Conservation (phyloP, 2,329 filamentous ascomycete species). For the Hymenoscyphus linearis region DNA sequence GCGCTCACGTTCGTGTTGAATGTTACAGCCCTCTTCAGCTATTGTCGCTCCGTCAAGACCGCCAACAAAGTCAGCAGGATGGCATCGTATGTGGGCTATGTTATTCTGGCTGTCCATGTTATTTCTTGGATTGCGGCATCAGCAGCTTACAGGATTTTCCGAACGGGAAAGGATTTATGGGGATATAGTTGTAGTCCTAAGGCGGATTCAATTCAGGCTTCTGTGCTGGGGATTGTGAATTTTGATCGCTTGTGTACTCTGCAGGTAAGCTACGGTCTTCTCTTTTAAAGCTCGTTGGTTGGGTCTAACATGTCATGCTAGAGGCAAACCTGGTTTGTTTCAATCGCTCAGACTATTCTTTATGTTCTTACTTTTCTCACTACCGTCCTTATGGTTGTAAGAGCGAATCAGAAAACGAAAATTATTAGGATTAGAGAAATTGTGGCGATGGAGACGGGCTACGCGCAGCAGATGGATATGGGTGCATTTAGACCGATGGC, state of each 20-base stretch:
- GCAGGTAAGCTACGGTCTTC: slow-evolving; percentile 14
- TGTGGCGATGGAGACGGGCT: slow-evolving; percentile 11
- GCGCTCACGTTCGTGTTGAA: slow-evolving; percentile 19
- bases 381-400: slow-evolving; percentile 10
- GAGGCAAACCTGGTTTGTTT: slow-evolving; percentile 17
- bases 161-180: slow-evolving; percentile 16
- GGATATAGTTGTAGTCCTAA: slow-evolving; percentile 16
- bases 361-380: slow-evolving; percentile 19
- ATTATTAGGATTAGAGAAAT: slow-evolving; percentile 14
- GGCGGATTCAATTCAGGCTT: slow-evolving; percentile 15
- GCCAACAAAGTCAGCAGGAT: slow-evolving; percentile 15
- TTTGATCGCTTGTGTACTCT: slow-evolving; percentile 21
- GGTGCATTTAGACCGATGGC: background rate
- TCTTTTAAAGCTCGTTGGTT: background rate
- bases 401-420: slow-evolving; percentile 17
- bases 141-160: slow-evolving; percentile 11
- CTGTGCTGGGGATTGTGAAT: slow-evolving; percentile 17
- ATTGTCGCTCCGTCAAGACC: slow-evolving; percentile 14
- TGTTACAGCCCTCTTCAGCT: slow-evolving; percentile 12
- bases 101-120: slow-evolving; percentile 12
- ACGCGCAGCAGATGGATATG: slow-evolving; percentile 8
- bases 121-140: slow-evolving; percentile 15
- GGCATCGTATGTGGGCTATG: slow-evolving; percentile 7
- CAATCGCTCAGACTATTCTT: slow-evolving; percentile 15
- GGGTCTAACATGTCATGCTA: background rate